Base-by-base conservation (phyloP, 495 filamentous ascomycete species). In the Ascobolus immersus region DNA sequence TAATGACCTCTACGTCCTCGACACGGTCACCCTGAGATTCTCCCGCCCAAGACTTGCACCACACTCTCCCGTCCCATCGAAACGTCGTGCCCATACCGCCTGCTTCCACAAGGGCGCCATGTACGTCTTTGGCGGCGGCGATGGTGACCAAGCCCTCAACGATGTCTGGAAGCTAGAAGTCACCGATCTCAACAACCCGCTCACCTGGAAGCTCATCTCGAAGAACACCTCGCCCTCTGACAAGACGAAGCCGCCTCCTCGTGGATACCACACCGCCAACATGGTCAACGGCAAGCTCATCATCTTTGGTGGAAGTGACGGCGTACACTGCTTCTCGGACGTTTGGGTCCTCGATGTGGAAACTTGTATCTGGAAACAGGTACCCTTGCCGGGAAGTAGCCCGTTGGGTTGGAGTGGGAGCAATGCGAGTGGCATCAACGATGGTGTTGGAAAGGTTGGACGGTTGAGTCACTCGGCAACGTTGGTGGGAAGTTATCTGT, bases 261-360 rank as follows among this genome's bases (percentile, higher is more conserved):
- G 68, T 24, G 68, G 68, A 8, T 73, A 73, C 40, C 68, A 73
- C 45, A 73, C 68, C 10, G 68, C 68, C 21, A 72, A 71, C 45
- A 72, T 73, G 62, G 67, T 73, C 22, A 68, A 67, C 21, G 56
- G 54, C 43, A 73, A 73, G 48, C 57, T 73, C 20, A 71, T 73
- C 42, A 65, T 73, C 32, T 73, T 61, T 44, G 68, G 68, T 17
- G 68, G 68, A 5, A 69, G 64, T 2, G 67, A 72, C 40, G 68
- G 68, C 29, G 64, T 61, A 21, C 66, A 71, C 48, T 72, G 68
- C 46, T 73, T 72, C 48, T 56, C 63, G 40, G 68, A 73, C 44
- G 68, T 73, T 21, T 73, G 68, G 68, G 59, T 73, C 17, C 72
- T 72, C 44, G 64, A 71, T 42, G 63, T 69, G 14, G 65, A 69